A percentile compares a stretch with the other conserved stretches of the same genome.
phyloP scores from a whole-genome alignment of 352 stramenopile genomes.

The Salisapilia sapeloensis region DNA sequence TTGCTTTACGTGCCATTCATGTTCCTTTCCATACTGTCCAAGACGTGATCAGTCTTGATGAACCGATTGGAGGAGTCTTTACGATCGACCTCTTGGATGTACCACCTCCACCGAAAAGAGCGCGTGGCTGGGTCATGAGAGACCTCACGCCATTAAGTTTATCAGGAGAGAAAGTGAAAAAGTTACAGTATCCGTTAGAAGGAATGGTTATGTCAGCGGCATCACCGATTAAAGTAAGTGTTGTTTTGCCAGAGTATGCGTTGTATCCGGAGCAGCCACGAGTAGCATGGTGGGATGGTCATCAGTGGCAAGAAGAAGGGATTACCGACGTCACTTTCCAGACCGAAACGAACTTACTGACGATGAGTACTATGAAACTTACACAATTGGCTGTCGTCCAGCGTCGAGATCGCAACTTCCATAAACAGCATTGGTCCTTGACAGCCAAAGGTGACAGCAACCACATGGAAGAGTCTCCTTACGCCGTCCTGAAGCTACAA shows the following conservation, averaged over 20 bases:
- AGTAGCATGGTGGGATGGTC: conserved; percentile 51
- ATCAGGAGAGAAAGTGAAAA: conserved; percentile 24
- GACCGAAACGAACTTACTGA: conserved; percentile 35
- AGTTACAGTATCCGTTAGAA: conserved; percentile 56
- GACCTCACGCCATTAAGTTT: conserved; percentile 38
- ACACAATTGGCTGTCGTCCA: conserved; percentile 54
- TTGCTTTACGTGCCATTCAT: conserved; percentile 40
- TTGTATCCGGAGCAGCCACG: conserved; percentile 22
- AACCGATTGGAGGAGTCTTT: conserved; percentile 45
- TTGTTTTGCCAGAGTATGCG: conserved; percentile 28
- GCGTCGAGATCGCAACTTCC: conserved; percentile 45
- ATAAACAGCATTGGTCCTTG: conserved; percentile 43
- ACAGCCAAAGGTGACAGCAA: conserved; percentile 3
- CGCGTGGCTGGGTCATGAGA: conserved; percentile 60
- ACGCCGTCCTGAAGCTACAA: conserved; percentile 26
- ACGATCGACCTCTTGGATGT: conserved; percentile 52
- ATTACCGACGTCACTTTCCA: conserved; percentile 41
- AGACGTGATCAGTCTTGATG: conserved; percentile 26
- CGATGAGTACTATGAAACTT: conserved; percentile 59
- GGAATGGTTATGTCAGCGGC: conserved; percentile 50
- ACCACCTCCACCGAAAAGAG: conserved; percentile 42
- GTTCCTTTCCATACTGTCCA: too few relatives aligned
- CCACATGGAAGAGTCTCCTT: conserved; percentile 21
- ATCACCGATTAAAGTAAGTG: conserved; percentile 40
- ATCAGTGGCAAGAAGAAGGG: conserved; percentile 61